Evolutionary conservation across 495 filamentous ascomycete species (phyloP), one percentile per base, ranked within the genome.

Genomic region (Gamarada debralockiae): DNA sequence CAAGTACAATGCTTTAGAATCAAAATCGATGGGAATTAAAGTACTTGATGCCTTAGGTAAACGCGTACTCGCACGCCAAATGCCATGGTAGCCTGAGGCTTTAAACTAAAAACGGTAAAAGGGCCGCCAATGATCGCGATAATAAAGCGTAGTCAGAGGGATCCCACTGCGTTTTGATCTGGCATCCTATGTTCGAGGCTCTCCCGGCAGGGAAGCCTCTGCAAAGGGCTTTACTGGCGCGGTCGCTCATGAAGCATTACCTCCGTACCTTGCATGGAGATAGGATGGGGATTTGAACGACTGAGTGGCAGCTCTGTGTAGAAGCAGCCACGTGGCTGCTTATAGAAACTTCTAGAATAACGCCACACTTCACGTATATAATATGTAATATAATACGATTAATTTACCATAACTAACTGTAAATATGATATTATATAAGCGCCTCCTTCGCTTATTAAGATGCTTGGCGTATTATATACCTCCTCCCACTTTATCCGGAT

Each of bases 141-240:
- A 10, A 29, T 29, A 29, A 29, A 29, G 27, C 2, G 42, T 45
- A 45, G 42, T 3, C 21, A 45, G 42, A 45, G 42, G 23, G 31
- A 31, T 22, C 38, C 41, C 25, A 48, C 42, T 53, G 60, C 53
- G 39, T 50, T 56, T 56, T 29, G 53, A 56, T 50, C 1, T 50
- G 25, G 46, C 38, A 56, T 50, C 27, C n/a, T 55, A 55, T 43
- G 45, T 49, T 49, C 33, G 52, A 55, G 52, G 52, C 52, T 55
- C 52, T 55, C 37, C 53, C 17, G 38, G 53, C 47, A 50, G 46
- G 44, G 52, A 23, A 57, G 52, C 43, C 52, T 49, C 44, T 49
- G 34, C 22, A 22, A 53, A 31, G 40, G 51, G 25, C 37, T 46
- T 46, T 38, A 41, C 45, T 41, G 51, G 40, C 15, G 17, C 3